phyloP scores from a whole-genome alignment of 2,329 filamentous ascomycete genomes.

The Corynespora cassiicola region DNA sequence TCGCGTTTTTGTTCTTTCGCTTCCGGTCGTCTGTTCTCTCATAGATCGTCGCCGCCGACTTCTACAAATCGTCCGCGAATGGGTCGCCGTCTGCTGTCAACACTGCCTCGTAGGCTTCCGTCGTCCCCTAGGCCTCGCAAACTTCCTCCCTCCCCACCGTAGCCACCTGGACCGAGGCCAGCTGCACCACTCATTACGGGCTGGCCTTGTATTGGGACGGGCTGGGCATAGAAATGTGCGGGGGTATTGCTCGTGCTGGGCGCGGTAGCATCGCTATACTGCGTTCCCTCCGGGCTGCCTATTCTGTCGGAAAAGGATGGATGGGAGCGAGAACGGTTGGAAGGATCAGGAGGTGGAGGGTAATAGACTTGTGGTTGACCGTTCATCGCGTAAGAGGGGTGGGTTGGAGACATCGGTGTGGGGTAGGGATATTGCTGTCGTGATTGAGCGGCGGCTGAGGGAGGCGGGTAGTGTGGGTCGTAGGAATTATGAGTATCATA shows the following conservation, averaged over 20 bases:
- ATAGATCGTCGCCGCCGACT: too few relatives aligned
- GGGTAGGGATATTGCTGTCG: slow-evolving; percentile 33
- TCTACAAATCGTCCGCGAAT: slow-evolving; percentile 26
- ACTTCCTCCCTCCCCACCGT: slow-evolving; percentile 6
- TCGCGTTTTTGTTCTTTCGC: too few relatives aligned
- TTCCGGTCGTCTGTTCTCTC: too few relatives aligned
- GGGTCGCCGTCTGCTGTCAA: slow-evolving; percentile 22
- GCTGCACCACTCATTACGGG: slow-evolving; percentile 10
- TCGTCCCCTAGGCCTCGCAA: not conserved
- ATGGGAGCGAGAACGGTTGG: slow-evolving; percentile 18
- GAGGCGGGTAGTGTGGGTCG: slow-evolving; percentile 24
- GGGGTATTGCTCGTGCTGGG: slow-evolving; percentile 35
- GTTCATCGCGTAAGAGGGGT: slow-evolving; percentile 12
- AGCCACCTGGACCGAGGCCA: not conserved
- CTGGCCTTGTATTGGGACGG: slow-evolving; percentile 17
- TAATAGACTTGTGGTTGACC: slow-evolving; percentile 36
- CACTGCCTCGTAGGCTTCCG: slow-evolving; percentile 12
- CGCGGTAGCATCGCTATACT: slow-evolving; percentile 23
- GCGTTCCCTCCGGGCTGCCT: slow-evolving; percentile 19
- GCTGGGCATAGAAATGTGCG: slow-evolving; percentile 43
- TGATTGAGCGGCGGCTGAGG: slow-evolving; percentile 17
- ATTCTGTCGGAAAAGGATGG: slow-evolving; percentile 19
- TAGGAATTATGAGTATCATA: slow-evolving; percentile 31
- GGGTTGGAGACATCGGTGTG: slow-evolving; percentile 23
- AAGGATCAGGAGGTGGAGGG: slow-evolving; percentile 29